These are phyloP conservation scores for Monosporascus sp. DNA, from an alignment of 2,329 filamentous ascomycete genomes.

Conservation along the genomic window DNA sequence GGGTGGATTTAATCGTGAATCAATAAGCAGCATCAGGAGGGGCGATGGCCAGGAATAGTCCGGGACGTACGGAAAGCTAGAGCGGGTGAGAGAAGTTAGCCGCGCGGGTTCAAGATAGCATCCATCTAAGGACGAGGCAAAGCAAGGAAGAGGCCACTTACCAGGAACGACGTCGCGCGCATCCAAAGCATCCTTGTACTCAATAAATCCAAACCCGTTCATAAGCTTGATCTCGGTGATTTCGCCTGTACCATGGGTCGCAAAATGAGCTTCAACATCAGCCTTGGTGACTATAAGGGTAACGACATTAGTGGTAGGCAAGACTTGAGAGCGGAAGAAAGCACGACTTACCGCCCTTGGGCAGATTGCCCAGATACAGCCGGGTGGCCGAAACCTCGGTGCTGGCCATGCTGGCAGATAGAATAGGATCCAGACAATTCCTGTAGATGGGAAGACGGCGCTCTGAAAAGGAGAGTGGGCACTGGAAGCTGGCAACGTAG, in stretches of 20 bases:
- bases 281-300: constrained; percentile 65
- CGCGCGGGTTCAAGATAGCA: not conserved
- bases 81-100: constrained; percentile 22
- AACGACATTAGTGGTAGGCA: constrained; percentile 3
- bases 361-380: constrained; percentile 96
- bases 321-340: constrained; percentile 5
- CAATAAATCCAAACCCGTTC: constrained; percentile 99
- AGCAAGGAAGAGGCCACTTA: constrained; percentile 43
- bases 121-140: constrained; percentile 6
- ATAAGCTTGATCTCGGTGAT: constrained; percentile 99
- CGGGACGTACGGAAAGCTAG: constrained; percentile 57
- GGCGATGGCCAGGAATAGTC: constrained; percentile 29
- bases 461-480: not conserved
- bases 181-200: constrained; percentile 98
- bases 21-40: constrained; percentile 18
- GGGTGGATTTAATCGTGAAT: not conserved
- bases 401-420: constrained; percentile 6
- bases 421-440: not conserved
- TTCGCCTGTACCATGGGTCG: constrained; percentile 90
- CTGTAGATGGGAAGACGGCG: not conserved
- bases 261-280: constrained; percentile 94
- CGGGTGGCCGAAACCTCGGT: constrained; percentile 89
- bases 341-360: constrained; percentile 75
- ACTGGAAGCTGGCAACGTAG: too few relatives aligned
- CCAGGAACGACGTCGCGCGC: constrained; percentile 97